phyloP scores from a whole-genome alignment of 2,329 filamentous ascomycete genomes.

The Colletotrichum melonis region DNA sequence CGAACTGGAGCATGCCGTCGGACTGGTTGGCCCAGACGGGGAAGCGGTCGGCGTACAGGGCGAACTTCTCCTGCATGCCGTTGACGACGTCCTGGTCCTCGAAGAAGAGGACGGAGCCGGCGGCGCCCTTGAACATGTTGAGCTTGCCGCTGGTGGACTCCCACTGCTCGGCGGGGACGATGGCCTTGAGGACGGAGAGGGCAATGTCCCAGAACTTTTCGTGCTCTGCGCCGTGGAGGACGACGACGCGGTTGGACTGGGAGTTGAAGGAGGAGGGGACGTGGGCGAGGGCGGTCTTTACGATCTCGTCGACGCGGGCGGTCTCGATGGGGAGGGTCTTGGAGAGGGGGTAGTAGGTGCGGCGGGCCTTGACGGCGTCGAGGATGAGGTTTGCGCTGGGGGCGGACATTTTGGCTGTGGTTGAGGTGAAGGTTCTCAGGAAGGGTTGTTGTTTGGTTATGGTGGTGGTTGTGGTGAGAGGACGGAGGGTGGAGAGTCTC shows the following conservation, averaged over 20 bases:
- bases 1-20: slow-evolving; percentile 84
- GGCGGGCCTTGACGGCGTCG: slow-evolving; percentile 74
- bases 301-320: slow-evolving; percentile 72
- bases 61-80: slow-evolving; percentile 74
- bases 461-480: background rate
- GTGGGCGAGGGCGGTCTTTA: slow-evolving; percentile 72
- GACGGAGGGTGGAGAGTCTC: slow-evolving; percentile 18
- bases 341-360: slow-evolving; percentile 75
- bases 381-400: slow-evolving; percentile 65
- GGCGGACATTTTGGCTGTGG: slow-evolving; percentile 36
- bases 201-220: slow-evolving; percentile 87
- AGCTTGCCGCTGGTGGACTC: slow-evolving; percentile 59
- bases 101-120: slow-evolving; percentile 91
- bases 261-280: slow-evolving; percentile 90
- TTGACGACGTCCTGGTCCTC: slow-evolving; percentile 78
- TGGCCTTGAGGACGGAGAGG: slow-evolving; percentile 70
- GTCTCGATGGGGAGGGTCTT: slow-evolving; percentile 70
- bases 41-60: slow-evolving; percentile 84
- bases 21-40: slow-evolving; percentile 80
- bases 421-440: background rate
- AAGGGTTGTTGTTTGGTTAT: too few species aligned
- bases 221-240: slow-evolving; percentile 86
- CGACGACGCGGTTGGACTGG: slow-evolving; percentile 81
- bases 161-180: slow-evolving; percentile 75
- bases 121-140: slow-evolving; percentile 73